Conservation (phyloP, 2,329 filamentous ascomycete species). For the Nemania sp. region DNA sequence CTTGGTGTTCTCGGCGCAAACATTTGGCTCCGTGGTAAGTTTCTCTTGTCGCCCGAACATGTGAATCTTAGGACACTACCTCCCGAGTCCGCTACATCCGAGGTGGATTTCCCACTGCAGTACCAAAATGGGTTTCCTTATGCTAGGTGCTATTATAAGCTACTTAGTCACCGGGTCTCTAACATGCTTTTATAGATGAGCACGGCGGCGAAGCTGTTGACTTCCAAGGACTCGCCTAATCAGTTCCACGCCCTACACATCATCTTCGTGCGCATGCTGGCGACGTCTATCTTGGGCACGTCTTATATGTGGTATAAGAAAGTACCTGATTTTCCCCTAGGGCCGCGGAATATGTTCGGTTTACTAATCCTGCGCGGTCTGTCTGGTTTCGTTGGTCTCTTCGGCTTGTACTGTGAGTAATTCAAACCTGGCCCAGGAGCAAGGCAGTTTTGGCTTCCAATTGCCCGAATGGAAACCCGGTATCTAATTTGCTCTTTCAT, state of each 20-base stretch:
- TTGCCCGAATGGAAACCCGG: no score
- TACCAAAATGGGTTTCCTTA: background rate
- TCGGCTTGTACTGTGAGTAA: slow-evolving; percentile 53
- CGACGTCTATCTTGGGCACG: slow-evolving; percentile 43
- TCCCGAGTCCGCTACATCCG: no score
- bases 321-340: slow-evolving; percentile 67
- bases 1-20: slow-evolving; percentile 46
- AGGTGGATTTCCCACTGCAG: no score
- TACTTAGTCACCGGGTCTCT: slow-evolving; percentile 5
- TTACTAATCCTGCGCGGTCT: slow-evolving; percentile 67
- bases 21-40: slow-evolving; percentile 46
- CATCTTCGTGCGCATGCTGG: slow-evolving; percentile 48
- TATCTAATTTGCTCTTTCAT: slow-evolving; percentile 30
- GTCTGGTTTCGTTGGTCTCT: slow-evolving; percentile 67
- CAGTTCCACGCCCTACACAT: slow-evolving; percentile 48
- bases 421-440: no score
- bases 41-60: background rate
- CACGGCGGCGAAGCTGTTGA: slow-evolving; percentile 45
- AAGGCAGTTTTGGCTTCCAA: no score
- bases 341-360: slow-evolving; percentile 61
- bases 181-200: slow-evolving; percentile 41
- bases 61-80: background rate
- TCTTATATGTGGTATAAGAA: slow-evolving; percentile 47
- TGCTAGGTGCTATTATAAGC: background rate
- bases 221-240: slow-evolving; percentile 33